phyloP scores from a whole-genome alignment of 2,329 filamentous ascomycete genomes.

The Colletotrichum liaoningense region DNA sequence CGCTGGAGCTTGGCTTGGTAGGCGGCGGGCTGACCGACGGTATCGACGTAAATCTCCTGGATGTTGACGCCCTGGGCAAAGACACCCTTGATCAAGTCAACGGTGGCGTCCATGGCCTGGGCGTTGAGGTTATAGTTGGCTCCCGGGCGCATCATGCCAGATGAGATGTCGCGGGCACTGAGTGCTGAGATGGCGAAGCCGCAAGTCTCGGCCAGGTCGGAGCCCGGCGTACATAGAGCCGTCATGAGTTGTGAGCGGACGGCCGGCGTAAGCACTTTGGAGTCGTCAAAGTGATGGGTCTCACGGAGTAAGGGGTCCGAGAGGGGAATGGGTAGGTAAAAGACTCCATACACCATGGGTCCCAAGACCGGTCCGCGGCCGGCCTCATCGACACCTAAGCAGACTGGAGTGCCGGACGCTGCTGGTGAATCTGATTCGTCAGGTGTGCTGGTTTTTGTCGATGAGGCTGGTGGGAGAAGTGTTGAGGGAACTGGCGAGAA shows the following conservation, averaged over 20 bases:
- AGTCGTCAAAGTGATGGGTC: slow-evolving; percentile 92
- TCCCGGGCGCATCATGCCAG: slow-evolving; percentile 78
- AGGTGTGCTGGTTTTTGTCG: slow-evolving; percentile 25
- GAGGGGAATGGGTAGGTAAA: slow-evolving; percentile 79
- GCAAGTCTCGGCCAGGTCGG: slow-evolving; percentile 64
- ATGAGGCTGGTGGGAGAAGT: slow-evolving; percentile 60
- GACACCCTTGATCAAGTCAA: slow-evolving; percentile 82
- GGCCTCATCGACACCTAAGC: slow-evolving; percentile 93
- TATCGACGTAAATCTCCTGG: slow-evolving; percentile 93
- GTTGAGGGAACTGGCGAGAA: slow-evolving; percentile 75
- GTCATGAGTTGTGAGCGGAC: slow-evolving; percentile 79
- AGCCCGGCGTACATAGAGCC: slow-evolving; percentile 74
- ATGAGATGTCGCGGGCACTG: slow-evolving; percentile 84
- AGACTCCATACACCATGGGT: slow-evolving; percentile 78
- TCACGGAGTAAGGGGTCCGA: slow-evolving; percentile 80
- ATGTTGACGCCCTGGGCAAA: slow-evolving; percentile 84
- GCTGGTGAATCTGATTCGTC: slow-evolving; percentile 40
- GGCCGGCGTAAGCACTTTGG: slow-evolving; percentile 87
- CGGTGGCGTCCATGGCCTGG: slow-evolving; percentile 93
- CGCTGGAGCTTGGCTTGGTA: slow-evolving; percentile 89
- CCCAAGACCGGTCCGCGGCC: slow-evolving; percentile 94
- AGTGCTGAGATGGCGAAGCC: slow-evolving; percentile 88
- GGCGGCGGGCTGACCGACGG: slow-evolving; percentile 82
- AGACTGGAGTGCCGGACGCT: slow-evolving; percentile 57
- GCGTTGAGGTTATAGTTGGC: slow-evolving; percentile 90